These are phyloP conservation scores for Neurospora pannonica DNA, from an alignment of 495 filamentous ascomycete species.

Conservation along the genomic window DNA sequence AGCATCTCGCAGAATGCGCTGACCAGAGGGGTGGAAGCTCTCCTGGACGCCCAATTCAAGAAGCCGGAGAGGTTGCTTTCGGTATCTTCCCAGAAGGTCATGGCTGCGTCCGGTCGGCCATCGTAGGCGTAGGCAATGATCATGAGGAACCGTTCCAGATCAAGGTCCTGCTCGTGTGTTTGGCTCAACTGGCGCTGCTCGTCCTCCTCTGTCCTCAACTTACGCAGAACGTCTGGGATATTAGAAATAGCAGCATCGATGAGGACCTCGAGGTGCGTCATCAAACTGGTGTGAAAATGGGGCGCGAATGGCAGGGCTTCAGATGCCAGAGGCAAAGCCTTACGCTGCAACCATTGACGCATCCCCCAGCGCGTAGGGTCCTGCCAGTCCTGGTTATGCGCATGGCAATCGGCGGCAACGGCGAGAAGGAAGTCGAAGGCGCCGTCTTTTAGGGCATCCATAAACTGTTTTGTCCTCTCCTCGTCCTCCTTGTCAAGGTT, in stretches of 20 bases:
- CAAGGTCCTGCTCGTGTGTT: conserved; percentile 62
- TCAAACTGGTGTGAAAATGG: conserved; percentile 57
- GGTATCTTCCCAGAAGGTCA: conserved; percentile 78
- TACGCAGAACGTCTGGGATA: conserved; percentile 83
- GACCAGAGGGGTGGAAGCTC: conserved; percentile 85
- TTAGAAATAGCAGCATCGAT: conserved; percentile 88
- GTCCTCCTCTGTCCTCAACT: conserved; percentile 81
- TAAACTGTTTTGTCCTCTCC: conserved; percentile 59
- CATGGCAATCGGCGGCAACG: conserved; percentile 64
- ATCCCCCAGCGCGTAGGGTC: conserved; percentile 69
- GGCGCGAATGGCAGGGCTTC: conserved; percentile 53
- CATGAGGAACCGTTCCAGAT: conserved; percentile 83
- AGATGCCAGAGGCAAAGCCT: conserved; percentile 53
- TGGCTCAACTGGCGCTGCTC: conserved; percentile 67
- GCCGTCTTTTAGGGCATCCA: conserved; percentile 73
- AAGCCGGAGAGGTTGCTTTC: conserved; percentile 91
- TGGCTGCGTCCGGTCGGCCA: conserved; percentile 66
- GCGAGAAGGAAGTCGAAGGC: conserved; percentile 87
- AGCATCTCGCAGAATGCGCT: conserved; percentile 96
- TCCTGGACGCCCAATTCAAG: conserved; percentile 84
- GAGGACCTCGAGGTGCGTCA: conserved; percentile 75
- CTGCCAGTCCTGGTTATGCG: conserved; percentile 52
- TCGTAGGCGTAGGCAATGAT: conserved; percentile 90
- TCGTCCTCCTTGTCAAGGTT: conserved; percentile 54
- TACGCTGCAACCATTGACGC: conserved; percentile 66